These are phyloP conservation scores for Mortierella alpina DNA, from an alignment of 192 early-diverging fungal species.

Conservation along the genomic window DNA sequence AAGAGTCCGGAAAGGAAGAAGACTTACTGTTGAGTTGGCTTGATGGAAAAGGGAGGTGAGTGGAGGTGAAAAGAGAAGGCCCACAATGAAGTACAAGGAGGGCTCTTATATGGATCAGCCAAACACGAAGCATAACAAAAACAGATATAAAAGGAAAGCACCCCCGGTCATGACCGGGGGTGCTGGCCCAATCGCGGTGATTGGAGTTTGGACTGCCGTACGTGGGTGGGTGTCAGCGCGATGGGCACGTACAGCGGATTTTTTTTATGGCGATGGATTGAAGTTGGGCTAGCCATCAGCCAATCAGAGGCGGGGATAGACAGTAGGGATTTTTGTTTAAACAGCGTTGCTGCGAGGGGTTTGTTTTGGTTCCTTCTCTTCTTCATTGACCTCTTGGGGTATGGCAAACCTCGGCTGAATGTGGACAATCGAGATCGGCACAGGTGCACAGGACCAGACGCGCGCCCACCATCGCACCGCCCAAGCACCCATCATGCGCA, in stretches of 20 bases:
- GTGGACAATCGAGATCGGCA: neutral
- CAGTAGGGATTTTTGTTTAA: neutral
- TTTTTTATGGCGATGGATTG: neutral
- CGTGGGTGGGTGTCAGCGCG: no score
- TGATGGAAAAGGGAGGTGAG: neutral
- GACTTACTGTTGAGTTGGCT: constrained; percentile 16
- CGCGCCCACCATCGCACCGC: no score
- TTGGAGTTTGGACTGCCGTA: no score
- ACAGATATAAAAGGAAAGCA: constrained; percentile 7
- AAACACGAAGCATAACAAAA: constrained; percentile 1
- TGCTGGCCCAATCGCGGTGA: neutral
- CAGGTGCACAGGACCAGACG: neutral
- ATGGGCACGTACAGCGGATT: no score
- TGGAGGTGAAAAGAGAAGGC: neutral
- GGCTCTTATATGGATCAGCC: neutral
- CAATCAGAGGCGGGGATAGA: constrained; percentile 1
- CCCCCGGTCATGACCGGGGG: constrained; percentile 13
- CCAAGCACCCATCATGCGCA: neutral
- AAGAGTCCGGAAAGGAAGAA: neutral
- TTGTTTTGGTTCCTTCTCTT: constrained; percentile 48
- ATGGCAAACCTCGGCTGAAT: neutral
- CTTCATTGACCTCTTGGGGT: constrained; percentile 51
- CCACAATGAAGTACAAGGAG: neutral
- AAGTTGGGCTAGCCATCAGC: neutral
- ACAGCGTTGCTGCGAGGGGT: neutral